Base-by-base conservation (phyloP, 2,329 filamentous ascomycete species). In the Paraconiothyrium brasiliense region DNA sequence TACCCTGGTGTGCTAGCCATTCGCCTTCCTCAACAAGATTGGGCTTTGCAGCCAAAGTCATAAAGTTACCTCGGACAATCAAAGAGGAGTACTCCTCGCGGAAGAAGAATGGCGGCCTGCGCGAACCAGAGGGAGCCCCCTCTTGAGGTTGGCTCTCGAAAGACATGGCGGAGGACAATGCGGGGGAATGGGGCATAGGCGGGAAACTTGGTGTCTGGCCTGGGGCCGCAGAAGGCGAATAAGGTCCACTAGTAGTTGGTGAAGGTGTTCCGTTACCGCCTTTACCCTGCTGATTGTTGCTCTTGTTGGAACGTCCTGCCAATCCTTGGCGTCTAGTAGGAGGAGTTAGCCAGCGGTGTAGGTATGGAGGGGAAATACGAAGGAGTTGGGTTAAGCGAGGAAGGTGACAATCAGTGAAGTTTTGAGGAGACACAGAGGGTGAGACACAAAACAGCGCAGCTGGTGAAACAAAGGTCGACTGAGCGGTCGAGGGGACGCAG, bases 51-150 rank as follows among this genome's bases (percentile, higher is more conserved):
- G 94, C 96, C 62, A 98, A 82, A 11, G 94, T 97, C 90, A 97
- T 93, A 77, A 98, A 97, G 82, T 97, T 98, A 62, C 94, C 94
- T 83, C 94, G 97, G 74, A 97, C 94, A 67, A 97, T 97, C 74
- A 97, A 89, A 76, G 90, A 92, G 58, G 91, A 90, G 76, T 92
- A 91, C 64, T 88, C 82, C 59, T 90, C 86, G 73, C 92, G 90
- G 72, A 93, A 87, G 88, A 92, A 93, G 63, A 92, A 82, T 16
- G 92, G 92, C 44, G 87, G 85, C 61, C 90, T 90, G 62, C 92
- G 83, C 69, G 90, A 87, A 73, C 89, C 65, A 63, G 74, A 68
- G n/a, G 69, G 68, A 61, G 75, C 68, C 61, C 74, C 74, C 59
- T 78, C 75, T 34, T 71, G 68, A 48, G 70, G 80, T 82, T 71